Base-by-base conservation (phyloP, 345 rosid species). In the Moricandia arvensis region DNA sequence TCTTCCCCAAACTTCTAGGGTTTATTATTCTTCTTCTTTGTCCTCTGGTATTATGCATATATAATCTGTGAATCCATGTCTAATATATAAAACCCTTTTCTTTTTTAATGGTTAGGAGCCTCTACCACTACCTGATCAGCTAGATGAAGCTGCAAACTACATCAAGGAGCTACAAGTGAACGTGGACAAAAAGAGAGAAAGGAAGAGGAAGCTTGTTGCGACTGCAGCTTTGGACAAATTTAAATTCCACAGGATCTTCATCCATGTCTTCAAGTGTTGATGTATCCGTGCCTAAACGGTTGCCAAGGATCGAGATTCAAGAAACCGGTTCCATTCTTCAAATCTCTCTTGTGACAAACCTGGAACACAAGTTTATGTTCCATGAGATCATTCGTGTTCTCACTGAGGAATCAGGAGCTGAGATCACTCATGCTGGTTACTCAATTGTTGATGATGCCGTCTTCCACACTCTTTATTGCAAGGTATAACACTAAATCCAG, bases 131-230 rank as follows among this genome's bases (percentile, higher is more conserved):
- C 78, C 78, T 30, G 81, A 79, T 62, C 78, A 79, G 65, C 66
- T 79, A 61, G 78, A 79, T 53, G 81, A 79, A 79, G 81, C 78
- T 60, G 47, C 74, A 68, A 73, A 62, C 8, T 79, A 79, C 82
- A 73, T 73, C 66, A 79, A 79, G 78, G 63, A 73, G 41, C 66
- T 79, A 62, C 75, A 79, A 73, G 75, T 63, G 55, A 79, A 62
- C 60, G 78, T 79, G 26, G 82, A 79, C 66, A 63, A 73, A 43
- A 79, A 61, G 62, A 33, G 17, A 68, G 78, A 73, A 57, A 73
- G 61, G 33, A 79, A 73, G 11, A 73, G 26, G 26, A 79, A 61
- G 27, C 74, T 79, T 18, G 37, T 66, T 6, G 61, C 47, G 5
- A 47, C 54, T 31, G 0, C 75, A 57, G 16, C 17, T 57, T 71